These are phyloP conservation scores for Adenanthera pavonina DNA, from an alignment of 306 rosid species.

Conservation along the genomic window DNA sequence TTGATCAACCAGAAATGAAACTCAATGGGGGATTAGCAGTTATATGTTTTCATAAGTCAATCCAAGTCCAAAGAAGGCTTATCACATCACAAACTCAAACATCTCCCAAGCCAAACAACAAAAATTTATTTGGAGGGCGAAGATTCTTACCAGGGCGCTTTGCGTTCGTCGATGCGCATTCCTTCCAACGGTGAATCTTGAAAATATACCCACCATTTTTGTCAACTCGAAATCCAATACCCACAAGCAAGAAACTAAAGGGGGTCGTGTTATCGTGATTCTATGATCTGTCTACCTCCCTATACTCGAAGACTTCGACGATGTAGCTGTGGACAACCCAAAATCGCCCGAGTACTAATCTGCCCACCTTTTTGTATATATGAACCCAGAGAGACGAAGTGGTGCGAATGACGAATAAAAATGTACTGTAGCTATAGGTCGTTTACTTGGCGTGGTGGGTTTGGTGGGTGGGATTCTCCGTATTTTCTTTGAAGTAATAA, in stretches of 20 bases:
- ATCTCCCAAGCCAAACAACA: slow-evolving; percentile 7
- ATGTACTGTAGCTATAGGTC: slow-evolving; percentile 13
- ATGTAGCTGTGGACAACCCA: background rate
- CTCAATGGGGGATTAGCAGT: background rate
- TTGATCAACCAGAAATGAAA: slow-evolving; percentile 3
- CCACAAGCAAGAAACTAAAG: slow-evolving; percentile 18
- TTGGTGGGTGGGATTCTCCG: slow-evolving; percentile 41
- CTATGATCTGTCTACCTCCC: slow-evolving; percentile 36
- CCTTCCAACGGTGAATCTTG: slow-evolving; percentile 80
- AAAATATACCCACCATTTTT: slow-evolving; percentile 91
- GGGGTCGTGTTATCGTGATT: slow-evolving; percentile 11
- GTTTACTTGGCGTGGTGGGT: slow-evolving; percentile 60
- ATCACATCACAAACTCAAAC: slow-evolving; percentile 15
- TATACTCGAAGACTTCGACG: background rate
- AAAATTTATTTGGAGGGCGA: background rate
- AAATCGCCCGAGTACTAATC: slow-evolving; percentile 34
- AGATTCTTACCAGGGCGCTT: slow-evolving; percentile 79
- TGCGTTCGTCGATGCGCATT: slow-evolving; percentile 86
- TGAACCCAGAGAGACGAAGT: background rate
- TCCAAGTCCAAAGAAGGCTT: slow-evolving; percentile 45
- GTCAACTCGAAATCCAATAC: slow-evolving; percentile 20
- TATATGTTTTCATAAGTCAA: slow-evolving; percentile 44
- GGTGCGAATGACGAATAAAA: slow-evolving; percentile 20
- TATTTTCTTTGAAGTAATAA: slow-evolving; percentile 29
- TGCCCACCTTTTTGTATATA: slow-evolving; percentile 22